phyloP scores from a whole-genome alignment of 2,329 filamentous ascomycete genomes.

The Fonsecaea erecta region DNA sequence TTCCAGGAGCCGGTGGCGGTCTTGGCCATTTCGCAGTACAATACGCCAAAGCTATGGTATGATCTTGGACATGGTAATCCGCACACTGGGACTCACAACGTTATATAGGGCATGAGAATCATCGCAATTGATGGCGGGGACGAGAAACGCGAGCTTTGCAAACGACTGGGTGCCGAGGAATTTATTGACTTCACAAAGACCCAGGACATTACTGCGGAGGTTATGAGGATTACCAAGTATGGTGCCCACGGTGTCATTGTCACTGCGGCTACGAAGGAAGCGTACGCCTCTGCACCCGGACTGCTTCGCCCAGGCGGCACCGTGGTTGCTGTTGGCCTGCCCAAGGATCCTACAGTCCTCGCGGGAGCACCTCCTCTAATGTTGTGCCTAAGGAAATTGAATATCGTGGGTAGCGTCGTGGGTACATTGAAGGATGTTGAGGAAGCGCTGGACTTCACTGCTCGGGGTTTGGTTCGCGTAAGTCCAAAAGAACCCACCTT shows the following conservation, averaged over 20 bases:
- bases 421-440: conserved; percentile 53
- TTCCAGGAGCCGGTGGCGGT: conserved; percentile 41
- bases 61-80: background rate
- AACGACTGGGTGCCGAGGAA: conserved; percentile 45
- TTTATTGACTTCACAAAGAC: conserved; percentile 46
- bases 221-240: conserved; percentile 44
- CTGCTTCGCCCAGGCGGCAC: conserved; percentile 45
- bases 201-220: conserved; percentile 44
- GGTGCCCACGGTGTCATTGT: conserved; percentile 48
- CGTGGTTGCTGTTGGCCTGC: conserved; percentile 46
- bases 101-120: conserved; percentile 42
- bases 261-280: conserved; percentile 44
- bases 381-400: conserved; percentile 48
- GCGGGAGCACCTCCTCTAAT: conserved; percentile 47
- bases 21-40: conserved; percentile 42
- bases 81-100: conserved; percentile 1
- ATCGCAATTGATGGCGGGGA: conserved; percentile 48
- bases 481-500: conserved; percentile 10
- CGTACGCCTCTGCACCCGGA: conserved; percentile 43
- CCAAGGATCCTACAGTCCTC: conserved; percentile 42
- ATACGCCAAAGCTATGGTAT: conserved; percentile 43
- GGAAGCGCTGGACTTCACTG: conserved; percentile 53
- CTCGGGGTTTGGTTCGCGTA: conserved; percentile 46
- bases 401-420: conserved; percentile 50
- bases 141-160: conserved; percentile 45